Conservation (phyloP, 2,329 filamentous ascomycete species). For the Apiospora malaysiana region DNA sequence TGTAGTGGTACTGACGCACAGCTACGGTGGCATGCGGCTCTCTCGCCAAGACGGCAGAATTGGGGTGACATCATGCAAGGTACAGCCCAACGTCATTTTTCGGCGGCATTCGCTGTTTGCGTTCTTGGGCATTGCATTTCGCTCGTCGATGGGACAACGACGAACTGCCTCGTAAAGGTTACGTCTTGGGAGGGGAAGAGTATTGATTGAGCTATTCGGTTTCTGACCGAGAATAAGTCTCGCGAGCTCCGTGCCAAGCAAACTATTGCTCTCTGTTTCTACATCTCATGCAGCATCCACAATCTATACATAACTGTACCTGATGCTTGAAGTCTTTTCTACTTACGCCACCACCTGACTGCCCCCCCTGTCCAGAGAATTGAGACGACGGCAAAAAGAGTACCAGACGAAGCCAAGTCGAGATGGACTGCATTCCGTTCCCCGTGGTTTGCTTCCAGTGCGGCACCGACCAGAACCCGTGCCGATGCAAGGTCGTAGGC, state of each 20-base stretch:
- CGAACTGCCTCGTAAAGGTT: background rate
- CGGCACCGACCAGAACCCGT: constrained; percentile 27
- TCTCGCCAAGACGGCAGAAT: background rate
- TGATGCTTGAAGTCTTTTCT: background rate
- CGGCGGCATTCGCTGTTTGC: background rate
- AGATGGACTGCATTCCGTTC: constrained; percentile 24
- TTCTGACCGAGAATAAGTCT: background rate
- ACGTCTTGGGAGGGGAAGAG: background rate
- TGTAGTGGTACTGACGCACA: background rate
- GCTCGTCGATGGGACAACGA: background rate
- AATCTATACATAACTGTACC: background rate
- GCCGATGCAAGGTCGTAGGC: constrained; percentile 28
- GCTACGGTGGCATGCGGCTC: constrained; percentile 9
- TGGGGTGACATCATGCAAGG: constrained; percentile 18
- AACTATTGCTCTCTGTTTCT: background rate
- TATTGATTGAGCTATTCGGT: background rate
- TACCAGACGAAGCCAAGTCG: background rate
- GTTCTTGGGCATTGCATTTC: background rate
- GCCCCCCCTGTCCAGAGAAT: background rate
- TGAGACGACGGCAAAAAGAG: background rate
- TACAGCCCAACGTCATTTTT: constrained; percentile 9
- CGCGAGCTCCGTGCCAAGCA: constrained; percentile 3
- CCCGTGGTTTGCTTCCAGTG: constrained; percentile 28
- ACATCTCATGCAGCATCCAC: background rate
- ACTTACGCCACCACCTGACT: background rate